These are phyloP conservation scores for Fusarium nurragi DNA, from an alignment of 2,329 filamentous ascomycete genomes.

Conservation along the genomic window DNA sequence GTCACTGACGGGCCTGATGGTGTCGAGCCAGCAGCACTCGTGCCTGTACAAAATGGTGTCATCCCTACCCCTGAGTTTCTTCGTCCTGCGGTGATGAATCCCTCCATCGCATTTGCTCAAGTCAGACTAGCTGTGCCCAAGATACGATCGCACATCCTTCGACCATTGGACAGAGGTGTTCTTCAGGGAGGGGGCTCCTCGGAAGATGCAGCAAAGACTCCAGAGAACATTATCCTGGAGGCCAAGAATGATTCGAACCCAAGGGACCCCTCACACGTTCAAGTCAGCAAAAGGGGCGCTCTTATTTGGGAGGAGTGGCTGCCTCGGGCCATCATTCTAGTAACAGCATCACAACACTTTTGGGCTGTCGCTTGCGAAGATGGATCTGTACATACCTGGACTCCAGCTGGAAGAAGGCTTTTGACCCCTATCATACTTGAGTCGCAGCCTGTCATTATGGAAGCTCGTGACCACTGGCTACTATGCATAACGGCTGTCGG, in stretches of 20 bases:
- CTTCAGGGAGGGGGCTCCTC: slow-evolving; percentile 61
- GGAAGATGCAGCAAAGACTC: slow-evolving; percentile 70
- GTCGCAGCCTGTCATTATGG: slow-evolving; percentile 91
- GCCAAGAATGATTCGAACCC: slow-evolving; percentile 82
- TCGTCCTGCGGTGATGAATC: slow-evolving; percentile 86
- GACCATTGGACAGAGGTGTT: slow-evolving; percentile 77
- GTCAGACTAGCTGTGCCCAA: slow-evolving; percentile 88
- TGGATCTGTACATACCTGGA: slow-evolving; percentile 89
- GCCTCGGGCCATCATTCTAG: slow-evolving; percentile 84
- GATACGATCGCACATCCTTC: slow-evolving; percentile 81
- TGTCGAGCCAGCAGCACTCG: slow-evolving; percentile 76
- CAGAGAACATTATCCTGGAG: slow-evolving; percentile 83
- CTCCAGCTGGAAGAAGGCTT: slow-evolving; percentile 85
- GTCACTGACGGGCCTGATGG: slow-evolving; percentile 81
- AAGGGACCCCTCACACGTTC: slow-evolving; percentile 85
- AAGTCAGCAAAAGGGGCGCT: slow-evolving; percentile 80
- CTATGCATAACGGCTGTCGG: slow-evolving; percentile 89
- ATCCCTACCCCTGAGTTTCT: slow-evolving; percentile 83
- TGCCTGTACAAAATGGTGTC: slow-evolving; percentile 67
- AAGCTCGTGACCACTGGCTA: slow-evolving; percentile 88
- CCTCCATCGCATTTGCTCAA: slow-evolving; percentile 82
- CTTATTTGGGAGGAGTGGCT: slow-evolving; percentile 94
- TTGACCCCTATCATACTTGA: slow-evolving; percentile 88
- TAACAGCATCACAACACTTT: slow-evolving; percentile 89
- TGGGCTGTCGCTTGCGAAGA: slow-evolving; percentile 96